These are phyloP conservation scores for Pseudocercospora fuligena DNA, from an alignment of 2,329 filamentous ascomycete genomes.

Conservation along the genomic window DNA sequence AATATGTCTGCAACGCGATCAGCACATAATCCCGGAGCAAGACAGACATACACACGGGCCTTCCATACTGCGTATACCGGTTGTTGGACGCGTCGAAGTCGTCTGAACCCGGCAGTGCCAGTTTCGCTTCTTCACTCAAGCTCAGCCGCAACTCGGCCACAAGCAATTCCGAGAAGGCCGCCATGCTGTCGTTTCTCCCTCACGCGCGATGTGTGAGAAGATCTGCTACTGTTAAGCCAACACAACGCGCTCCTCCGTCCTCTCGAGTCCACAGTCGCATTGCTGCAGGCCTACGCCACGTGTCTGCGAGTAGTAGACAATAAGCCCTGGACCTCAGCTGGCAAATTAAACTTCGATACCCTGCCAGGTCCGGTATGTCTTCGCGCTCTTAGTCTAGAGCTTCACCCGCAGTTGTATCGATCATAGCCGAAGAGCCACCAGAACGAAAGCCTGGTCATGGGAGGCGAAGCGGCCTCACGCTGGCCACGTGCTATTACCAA, in stretches of 20 bases:
- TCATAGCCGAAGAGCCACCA: background rate
- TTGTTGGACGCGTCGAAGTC: constrained; percentile 7
- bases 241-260: background rate
- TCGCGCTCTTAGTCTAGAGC: background rate
- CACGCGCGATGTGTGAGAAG: no score
- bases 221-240: background rate
- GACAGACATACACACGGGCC: constrained; percentile 3
- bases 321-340: background rate
- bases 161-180: background rate
- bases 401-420: background rate
- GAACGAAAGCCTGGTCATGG: background rate
- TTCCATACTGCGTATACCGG: constrained; percentile 15
- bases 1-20: constrained; percentile 3
- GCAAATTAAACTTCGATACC: background rate
- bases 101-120: constrained; percentile 1
- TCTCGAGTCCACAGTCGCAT: background rate
- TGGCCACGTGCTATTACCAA: background rate
- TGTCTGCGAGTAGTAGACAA: background rate
- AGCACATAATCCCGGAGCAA: background rate
- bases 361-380: background rate
- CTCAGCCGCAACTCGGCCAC: background rate
- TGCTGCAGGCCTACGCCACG: background rate
- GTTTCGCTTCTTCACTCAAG: background rate
- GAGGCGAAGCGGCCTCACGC: background rate
- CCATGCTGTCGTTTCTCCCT: background rate